phyloP scores from a whole-genome alignment of 805 yeast genomes.

The Nakazawaea populi region DNA sequence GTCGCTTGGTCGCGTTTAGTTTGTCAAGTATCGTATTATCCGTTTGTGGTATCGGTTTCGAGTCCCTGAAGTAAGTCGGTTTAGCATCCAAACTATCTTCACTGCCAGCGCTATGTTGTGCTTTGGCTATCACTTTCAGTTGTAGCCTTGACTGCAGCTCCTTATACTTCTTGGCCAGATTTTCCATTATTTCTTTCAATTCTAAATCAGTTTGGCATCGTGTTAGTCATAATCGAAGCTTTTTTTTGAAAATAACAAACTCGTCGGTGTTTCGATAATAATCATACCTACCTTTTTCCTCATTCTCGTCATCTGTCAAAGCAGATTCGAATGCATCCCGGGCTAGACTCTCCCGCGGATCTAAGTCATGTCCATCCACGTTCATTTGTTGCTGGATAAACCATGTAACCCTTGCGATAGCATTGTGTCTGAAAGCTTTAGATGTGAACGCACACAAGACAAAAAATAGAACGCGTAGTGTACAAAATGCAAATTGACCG shows the following conservation, averaged over 20 bases:
- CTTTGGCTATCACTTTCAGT: background rate
- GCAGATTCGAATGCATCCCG: slow-evolving; percentile 2
- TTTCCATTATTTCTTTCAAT: background rate
- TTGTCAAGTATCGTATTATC: background rate
- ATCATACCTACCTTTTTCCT: slow-evolving; percentile 5
- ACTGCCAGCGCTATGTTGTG: background rate
- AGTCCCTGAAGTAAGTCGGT: background rate
- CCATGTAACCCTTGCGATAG: background rate
- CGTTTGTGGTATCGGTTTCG: background rate
- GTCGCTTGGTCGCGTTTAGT: background rate
- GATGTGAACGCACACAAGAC: too few species aligned
- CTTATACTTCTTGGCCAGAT: background rate
- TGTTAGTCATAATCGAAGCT: background rate
- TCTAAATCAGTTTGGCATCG: background rate
- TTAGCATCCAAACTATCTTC: background rate
- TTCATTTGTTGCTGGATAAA: background rate
- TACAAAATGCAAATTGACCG: background rate
- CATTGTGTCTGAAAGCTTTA: too few species aligned
- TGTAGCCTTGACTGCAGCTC: background rate
- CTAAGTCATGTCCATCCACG: slow-evolving; percentile 4
- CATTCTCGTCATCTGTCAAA: slow-evolving; percentile 8
- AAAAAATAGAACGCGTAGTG: background rate
- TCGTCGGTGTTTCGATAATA: too few species aligned
- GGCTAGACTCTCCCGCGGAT: slow-evolving; percentile 8
- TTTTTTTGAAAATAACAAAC: too few species aligned